Evolutionary conservation across 305 asterid genomes (phyloP), one percentile per base, ranked within the genome.

Genomic region (Plantago coronopus): DNA sequence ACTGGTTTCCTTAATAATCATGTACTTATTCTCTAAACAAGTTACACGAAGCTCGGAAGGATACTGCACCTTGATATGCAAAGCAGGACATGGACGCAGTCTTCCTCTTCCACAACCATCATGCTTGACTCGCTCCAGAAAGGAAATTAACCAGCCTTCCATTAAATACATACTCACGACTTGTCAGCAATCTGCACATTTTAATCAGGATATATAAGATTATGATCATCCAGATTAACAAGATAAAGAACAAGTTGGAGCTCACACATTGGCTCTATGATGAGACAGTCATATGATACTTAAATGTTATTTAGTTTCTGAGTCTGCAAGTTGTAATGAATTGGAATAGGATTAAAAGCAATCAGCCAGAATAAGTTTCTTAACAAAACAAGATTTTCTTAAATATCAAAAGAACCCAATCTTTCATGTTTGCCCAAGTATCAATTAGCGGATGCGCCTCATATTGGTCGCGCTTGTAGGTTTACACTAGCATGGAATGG

Each of bases 181-280:
- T 73, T 54, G 65, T 77, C 82, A 56, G 66, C 72, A 17, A 77
- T 44, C 76, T 73, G 79, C 76, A 67, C 5, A 57, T 37, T 31
- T 63, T 47, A 58, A 70, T 65, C 27, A 48, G 61, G 40, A 58
- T 9, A 16, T 13, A 27, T 59, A 21, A 51, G 23, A 54, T 17
- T 31, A 8, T n/a, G 22, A 17, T 16, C 48, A 60, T 54, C 17
- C 45, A 8, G 43, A 23, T 19, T 56, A 14, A 22, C 48, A 43
- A 43, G n/a, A 43, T n/a, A 43, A 3, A 12, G 17, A 43, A 13
- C 51, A 7, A 5, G 22, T 16, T 47, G 11, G 12, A 5, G 17
- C 12, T 47, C 12, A 17, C 3, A 47, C 51, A 31, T 31, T 31
- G 38, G 38, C 7, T 31, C 38, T 31, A 31, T 31, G 38, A 31